Evolutionary conservation across 73 alveolate genomes (phyloP).

Genomic region (Tetrahymena malaccensis): DNA sequence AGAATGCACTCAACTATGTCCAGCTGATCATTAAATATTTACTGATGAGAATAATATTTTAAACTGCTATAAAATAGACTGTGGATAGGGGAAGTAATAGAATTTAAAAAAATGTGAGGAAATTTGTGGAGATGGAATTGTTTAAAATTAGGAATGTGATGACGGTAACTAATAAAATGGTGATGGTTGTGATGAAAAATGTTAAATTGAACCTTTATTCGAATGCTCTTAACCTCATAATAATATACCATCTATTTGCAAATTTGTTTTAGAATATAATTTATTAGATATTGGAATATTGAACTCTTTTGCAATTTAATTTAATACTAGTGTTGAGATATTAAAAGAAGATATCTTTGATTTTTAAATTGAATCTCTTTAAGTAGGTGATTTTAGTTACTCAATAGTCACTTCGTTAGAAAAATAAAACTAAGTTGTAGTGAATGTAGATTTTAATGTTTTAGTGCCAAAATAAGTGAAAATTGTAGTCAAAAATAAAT

Average conservation of each 20-base stretch:
- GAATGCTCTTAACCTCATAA: not conserved
- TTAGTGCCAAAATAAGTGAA: not conserved
- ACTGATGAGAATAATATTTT: not conserved
- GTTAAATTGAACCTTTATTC: not conserved
- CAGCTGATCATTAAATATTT: not conserved
- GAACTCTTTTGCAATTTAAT: not conserved
- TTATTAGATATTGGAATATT: not conserved
- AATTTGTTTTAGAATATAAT: not conserved
- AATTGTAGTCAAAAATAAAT: not conserved
- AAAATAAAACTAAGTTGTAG: not conserved
- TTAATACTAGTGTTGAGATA: not conserved
- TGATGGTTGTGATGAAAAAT: not conserved
- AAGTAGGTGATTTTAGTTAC: not conserved
- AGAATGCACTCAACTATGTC: not conserved
- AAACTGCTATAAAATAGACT: not conserved
- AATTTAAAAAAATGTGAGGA: not conserved
- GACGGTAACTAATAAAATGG: not conserved
- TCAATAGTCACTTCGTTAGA: not conserved
- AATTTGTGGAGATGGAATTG: not conserved
- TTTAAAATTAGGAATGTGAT: not conserved
- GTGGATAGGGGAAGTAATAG: not conserved
- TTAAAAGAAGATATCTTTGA: not conserved
- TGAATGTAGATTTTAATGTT: not conserved
- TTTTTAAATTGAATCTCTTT: not conserved
- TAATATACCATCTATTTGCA: not conserved